Evolutionary conservation across 345 rosid genomes (phyloP).

Genomic region (Raphanus raphanistrum): DNA sequence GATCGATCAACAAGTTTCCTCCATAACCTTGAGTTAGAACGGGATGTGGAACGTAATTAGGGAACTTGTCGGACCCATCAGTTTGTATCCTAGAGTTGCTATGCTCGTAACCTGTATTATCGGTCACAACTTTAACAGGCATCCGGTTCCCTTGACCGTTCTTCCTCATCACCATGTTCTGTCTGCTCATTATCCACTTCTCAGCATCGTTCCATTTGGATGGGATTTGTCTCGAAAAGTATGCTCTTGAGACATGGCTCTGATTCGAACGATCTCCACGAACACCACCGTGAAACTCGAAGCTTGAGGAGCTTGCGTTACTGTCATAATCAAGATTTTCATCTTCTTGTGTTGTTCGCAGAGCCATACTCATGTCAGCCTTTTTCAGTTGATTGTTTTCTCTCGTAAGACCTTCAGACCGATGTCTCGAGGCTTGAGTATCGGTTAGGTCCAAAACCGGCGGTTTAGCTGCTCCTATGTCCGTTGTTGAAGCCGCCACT

Average conservation of each 20-base stretch:
- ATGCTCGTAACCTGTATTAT: conserved; percentile 59
- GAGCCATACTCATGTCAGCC: conserved; percentile 46
- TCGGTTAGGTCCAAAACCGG: conserved; percentile 26
- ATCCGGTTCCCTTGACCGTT: conserved; percentile 49
- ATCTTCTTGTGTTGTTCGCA: conserved; percentile 51
- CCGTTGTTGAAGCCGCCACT: conserved; percentile 47
- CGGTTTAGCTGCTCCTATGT: conserved; percentile 35
- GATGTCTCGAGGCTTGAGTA: not conserved
- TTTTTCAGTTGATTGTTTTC: conserved; percentile 42
- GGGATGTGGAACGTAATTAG: conserved; percentile 14
- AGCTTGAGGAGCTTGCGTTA: conserved; percentile 45
- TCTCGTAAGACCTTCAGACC: conserved; percentile 12
- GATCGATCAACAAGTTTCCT: conserved; percentile 41
- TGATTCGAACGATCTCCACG: conserved; percentile 33
- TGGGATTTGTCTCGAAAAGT: conserved; percentile 63
- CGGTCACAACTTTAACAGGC: conserved; percentile 41
- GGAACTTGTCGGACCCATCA: conserved; percentile 41
- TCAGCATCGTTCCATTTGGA: conserved; percentile 98
- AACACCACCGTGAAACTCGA: conserved; percentile 57
- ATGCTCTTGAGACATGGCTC: conserved; percentile 46
- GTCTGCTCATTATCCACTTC: conserved; percentile 88
- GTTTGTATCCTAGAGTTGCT: conserved; percentile 47
- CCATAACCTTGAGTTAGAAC: conserved; percentile 50
- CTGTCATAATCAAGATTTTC: conserved; percentile 50
- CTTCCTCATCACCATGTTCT: conserved; percentile 50